Evolutionary conservation across 257 asterid genomes (phyloP).

Genomic region (Solanum medicagineum): DNA sequence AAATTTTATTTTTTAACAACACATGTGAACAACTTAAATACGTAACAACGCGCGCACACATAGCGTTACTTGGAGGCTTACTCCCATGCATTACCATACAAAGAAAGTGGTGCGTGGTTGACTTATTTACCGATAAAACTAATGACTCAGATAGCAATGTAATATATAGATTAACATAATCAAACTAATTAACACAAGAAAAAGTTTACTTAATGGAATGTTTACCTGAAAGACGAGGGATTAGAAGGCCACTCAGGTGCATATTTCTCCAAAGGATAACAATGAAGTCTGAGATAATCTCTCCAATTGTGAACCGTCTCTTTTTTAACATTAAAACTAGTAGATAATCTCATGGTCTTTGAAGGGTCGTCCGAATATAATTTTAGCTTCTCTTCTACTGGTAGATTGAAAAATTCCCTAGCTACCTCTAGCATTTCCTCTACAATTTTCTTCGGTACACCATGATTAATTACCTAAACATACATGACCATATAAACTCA

Average conservation of each 20-base stretch:
- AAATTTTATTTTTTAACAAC: neutral
- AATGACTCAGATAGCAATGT: neutral
- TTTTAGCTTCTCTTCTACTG: constrained; percentile 71
- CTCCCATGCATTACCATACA: neutral
- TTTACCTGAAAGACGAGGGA: constrained; percentile 70
- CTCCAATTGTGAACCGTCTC: constrained; percentile 91
- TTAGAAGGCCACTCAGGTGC: constrained; percentile 70
- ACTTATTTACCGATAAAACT: neutral
- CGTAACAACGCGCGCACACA: neutral
- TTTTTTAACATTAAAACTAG: constrained; percentile 58
- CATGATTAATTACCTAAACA: constrained; percentile 62
- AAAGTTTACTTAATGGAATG: neutral
- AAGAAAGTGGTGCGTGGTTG: neutral
- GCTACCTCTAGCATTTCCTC: constrained; percentile 47
- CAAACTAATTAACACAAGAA: neutral
- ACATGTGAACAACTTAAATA: neutral
- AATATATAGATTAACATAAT: neutral
- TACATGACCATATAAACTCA: neutral
- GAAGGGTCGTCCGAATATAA: constrained; percentile 70
- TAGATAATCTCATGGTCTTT: constrained; percentile 61
- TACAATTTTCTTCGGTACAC: constrained; percentile 31
- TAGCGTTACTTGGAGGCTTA: neutral
- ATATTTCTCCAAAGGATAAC: constrained; percentile 64
- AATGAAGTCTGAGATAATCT: constrained; percentile 86
- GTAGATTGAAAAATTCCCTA: constrained; percentile 44